Evolutionary conservation across 139 green algal genomes (phyloP), one percentile per base, ranked within the genome.

Genomic region (Zygnema circumcarinatum): DNA sequence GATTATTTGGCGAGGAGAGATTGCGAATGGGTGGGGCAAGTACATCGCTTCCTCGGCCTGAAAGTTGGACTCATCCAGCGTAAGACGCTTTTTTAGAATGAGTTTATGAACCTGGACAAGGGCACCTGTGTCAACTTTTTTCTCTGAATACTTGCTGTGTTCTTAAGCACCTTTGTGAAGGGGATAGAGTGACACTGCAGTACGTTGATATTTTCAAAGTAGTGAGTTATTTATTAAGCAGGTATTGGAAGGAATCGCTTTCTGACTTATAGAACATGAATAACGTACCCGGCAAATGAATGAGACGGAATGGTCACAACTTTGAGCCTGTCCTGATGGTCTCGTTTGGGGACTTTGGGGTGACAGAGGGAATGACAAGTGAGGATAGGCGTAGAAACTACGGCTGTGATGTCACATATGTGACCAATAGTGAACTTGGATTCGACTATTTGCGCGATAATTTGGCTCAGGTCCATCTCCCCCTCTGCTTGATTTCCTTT

Each of bases 381-480:
- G 92, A 94, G 62, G 87, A 95, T 74, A 92, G 97, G 69, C 75
- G 83, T 20, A 90, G 88, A 0, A 96, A 95, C 0, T 99, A 99
- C 89, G 56, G 16, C 3, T 92, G 88, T 33, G 97, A 99, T 90
- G 92, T 99, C 38, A 99, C 97, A 0, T 99, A 99, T 78, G 96
- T 99, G 21, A 99, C 97, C 81, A 99, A 99, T 94, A 94, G 82
- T 41, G 97, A 99, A 94, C 94, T 99, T 40, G 97, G 97, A 42
- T 99, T 99, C 89, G 97, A 99, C 94, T 99, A 98, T 93, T 93
- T 99, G 53, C 87, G 97, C 0, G 97, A 99, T 91, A 99, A 99
- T 93, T 92, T 99, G 72, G 94, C 94, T 31, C 91, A 93, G 90
- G 83, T 90, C 29, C 84, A 76, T 75, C 62, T 21, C 76, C 38